phyloP scores from a whole-genome alignment of 2,329 filamentous ascomycete genomes.

The Clonostachys rhizophaga region DNA sequence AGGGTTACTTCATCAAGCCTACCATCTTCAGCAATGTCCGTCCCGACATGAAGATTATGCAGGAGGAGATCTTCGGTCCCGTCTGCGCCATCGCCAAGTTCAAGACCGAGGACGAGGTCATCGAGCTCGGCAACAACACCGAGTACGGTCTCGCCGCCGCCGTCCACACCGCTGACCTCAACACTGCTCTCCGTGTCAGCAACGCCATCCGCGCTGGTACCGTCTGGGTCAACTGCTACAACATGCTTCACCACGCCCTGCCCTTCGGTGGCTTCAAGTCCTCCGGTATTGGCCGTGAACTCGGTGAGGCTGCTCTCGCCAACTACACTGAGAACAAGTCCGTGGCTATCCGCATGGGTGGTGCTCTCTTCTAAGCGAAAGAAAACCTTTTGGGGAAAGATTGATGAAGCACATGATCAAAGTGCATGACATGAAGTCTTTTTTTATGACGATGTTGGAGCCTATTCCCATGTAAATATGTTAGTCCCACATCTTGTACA shows the following conservation, averaged over 20 bases:
- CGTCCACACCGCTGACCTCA: slow-evolving; percentile 73
- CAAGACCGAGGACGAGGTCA: slow-evolving; percentile 70
- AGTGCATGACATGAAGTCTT: too few species aligned
- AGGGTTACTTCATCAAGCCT: slow-evolving; percentile 83
- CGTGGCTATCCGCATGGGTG: slow-evolving; percentile 43
- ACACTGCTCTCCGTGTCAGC: slow-evolving; percentile 72
- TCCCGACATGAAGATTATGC: slow-evolving; percentile 78
- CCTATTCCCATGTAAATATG: too few species aligned
- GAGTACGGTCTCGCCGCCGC: slow-evolving; percentile 76
- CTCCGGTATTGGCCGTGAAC: slow-evolving; percentile 72
- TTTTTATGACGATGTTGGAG: too few species aligned
- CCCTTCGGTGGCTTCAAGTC: slow-evolving; percentile 76
- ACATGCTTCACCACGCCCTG: slow-evolving; percentile 49
- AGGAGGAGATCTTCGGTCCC: slow-evolving; percentile 85
- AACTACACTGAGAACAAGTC: slow-evolving; percentile 69
- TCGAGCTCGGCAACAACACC: slow-evolving; percentile 67
- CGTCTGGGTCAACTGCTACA: slow-evolving; percentile 40
- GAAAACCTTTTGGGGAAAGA: neutral
- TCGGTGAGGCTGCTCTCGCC: slow-evolving; percentile 61
- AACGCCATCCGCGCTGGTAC: slow-evolving; percentile 67
- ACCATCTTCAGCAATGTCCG: slow-evolving; percentile 79
- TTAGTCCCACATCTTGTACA: neutral
- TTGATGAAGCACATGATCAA: slow-evolving; percentile 1
- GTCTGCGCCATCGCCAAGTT: slow-evolving; percentile 80
- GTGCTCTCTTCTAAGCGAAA: slow-evolving; percentile 10